Base-by-base conservation (phyloP, 306 rosid genomes). In the Mucuna pruriens region DNA sequence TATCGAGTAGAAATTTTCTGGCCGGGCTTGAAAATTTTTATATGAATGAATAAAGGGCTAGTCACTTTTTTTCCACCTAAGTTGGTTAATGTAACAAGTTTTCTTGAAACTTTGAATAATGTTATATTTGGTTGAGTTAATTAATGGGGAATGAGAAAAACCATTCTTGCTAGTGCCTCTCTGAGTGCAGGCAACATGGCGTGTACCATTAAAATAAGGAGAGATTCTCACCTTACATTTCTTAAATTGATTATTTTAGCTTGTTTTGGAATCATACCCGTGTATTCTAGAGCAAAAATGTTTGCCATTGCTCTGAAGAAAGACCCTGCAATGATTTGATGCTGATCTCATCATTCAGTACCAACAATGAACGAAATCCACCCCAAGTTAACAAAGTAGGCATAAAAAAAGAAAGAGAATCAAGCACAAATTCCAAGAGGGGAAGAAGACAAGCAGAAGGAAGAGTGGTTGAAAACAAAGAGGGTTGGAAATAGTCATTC, bases 401-500 rank as follows among this genome's bases (percentile, higher is more conserved):
- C n/a, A 39, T 51, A 36, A 33, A 39, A 25, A 34, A 38, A 42
- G 71, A 58, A 38, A 79, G 83, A 67, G 87, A 79, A 90, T 88
- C 91, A 79, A 88, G 77, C 98, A 85, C 97, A 86, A 82, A 90
- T 87, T 86, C 90, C 97, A 86, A 92, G 95, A 81, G 57, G 71
- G 67, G 74, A 83, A 91, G 79, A 91, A 75, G 97, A 94, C 98
- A 92, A 92, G 81, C 76, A 91, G 88, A 89, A 81, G 83, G 74
- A 84, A 87, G 85, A 75, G 87, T 8, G 85, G 85, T 85, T 85
- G 86, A 92, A 89, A 90, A 92, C 89, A 89, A 80, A 64, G 76
- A 23, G 83, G 82, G 94, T 88, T 62, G 93, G 93, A 88, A 91
- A 83, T 70, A 87, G 97, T 86, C 94, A 25, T 71, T 86, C 91